Percentiles rank a stretch among this genome's conserved stretches.
Evolutionary conservation across 106 monocot genomes (phyloP).

Genomic region (Acorus gramineus): DNA sequence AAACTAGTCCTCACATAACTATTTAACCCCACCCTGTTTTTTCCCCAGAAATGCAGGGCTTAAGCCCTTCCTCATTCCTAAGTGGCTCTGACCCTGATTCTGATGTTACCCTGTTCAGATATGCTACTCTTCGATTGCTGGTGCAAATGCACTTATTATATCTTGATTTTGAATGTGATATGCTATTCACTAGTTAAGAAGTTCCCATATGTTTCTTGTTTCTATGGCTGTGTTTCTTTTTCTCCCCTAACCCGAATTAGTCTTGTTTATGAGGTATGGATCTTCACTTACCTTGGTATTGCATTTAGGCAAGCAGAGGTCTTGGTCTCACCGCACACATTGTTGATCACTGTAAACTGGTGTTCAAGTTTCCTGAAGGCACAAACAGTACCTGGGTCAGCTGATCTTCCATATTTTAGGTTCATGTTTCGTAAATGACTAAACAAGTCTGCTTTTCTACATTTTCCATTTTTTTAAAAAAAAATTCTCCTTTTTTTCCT

Average conservation of each 20-base stretch:
- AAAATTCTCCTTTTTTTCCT: not conserved
- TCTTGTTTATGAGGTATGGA: not conserved
- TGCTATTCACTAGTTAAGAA: no score
- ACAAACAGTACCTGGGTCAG: conserved; percentile 98
- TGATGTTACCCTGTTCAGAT: no score
- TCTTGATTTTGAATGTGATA: no score
- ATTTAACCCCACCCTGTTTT: no score
- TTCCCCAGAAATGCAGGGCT: no score
- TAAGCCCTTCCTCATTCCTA: no score
- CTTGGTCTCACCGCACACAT: conserved; percentile 83
- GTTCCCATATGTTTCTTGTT: not conserved
- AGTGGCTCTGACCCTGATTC: no score
- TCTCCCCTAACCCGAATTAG: not conserved
- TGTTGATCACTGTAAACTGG: conserved; percentile 74
- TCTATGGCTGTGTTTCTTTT: not conserved
- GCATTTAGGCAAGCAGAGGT: conserved; percentile 77
- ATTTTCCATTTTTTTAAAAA: no score
- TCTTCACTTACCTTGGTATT: not conserved
- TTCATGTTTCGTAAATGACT: not conserved
- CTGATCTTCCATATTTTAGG: conserved; percentile 13
- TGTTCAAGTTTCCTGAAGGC: conserved; percentile 87
- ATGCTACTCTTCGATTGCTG: no score
- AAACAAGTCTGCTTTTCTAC: no score
- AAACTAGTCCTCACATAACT: no score
- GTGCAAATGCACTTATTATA: no score